Percentiles rank a stretch among this genome's conserved stretches.
Conservation (phyloP, 495 filamentous ascomycete genomes). For the Aeminium ludgeri region DNA sequence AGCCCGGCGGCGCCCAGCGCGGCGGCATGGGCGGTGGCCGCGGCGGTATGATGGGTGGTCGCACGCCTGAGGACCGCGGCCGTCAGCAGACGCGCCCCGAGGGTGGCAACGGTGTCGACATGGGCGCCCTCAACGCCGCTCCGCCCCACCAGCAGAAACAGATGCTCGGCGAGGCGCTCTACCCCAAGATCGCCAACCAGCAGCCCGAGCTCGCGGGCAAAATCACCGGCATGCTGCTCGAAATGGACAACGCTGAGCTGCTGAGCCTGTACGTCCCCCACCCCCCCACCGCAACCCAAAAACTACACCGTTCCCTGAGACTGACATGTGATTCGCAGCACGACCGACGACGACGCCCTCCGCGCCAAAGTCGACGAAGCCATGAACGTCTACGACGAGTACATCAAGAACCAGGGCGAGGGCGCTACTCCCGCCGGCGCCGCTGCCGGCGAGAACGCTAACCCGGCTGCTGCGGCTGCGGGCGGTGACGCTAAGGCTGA, state of each 20-base stretch:
- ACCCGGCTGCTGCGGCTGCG: not conserved
- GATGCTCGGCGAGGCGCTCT: conserved; percentile 88
- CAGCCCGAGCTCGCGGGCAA: conserved; percentile 94
- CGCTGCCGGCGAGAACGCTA: conserved; percentile 22
- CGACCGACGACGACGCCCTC: conserved; percentile 61
- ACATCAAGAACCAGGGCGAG: conserved; percentile 65
- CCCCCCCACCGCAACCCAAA: conserved; percentile 7
- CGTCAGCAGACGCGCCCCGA: conserved; percentile 13
- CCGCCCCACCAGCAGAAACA: conserved; percentile 80
- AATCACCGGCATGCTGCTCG: conserved; percentile 98
- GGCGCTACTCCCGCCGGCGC: no score
- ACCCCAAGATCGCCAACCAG: conserved; percentile 88
- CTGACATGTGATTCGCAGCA: conserved; percentile 8
- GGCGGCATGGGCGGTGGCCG: conserved; percentile 33
- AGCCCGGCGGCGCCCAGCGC: conserved; percentile 30
- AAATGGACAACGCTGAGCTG: conserved; percentile 95
- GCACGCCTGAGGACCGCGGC: conserved; percentile 16
- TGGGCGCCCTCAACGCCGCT: conserved; percentile 34
- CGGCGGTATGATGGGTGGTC: conserved; percentile 32
- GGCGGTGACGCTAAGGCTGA: conserved; percentile 14
- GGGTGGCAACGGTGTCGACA: conserved; percentile 18
- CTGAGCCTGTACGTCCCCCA: conserved; percentile 70
- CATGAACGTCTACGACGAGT: conserved; percentile 92
- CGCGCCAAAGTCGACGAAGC: conserved; percentile 93
- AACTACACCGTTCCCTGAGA: conserved; percentile 21